Base-by-base conservation (phyloP, 2,329 filamentous ascomycete genomes). In the Xylaria multiplex region DNA sequence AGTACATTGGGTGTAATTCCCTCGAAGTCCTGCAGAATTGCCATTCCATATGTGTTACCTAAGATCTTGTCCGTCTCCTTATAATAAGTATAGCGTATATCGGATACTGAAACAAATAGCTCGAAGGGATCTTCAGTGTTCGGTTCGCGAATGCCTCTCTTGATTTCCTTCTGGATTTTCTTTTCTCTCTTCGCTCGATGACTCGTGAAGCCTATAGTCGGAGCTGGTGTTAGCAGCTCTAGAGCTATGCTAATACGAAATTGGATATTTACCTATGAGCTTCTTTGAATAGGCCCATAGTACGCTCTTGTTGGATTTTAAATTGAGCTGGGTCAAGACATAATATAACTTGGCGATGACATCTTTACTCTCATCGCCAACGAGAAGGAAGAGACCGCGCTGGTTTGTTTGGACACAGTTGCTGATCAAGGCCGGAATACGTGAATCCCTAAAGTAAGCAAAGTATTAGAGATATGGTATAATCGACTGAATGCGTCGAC, bases 241-340 rank as follows among this genome's bases (percentile, higher is more conserved):
- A 8, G 9, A 11, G 24, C 43, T 46, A 53, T 27, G 49, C 45
- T 42, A 27, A 64, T 37, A 93, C 96, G 78, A 98, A 98, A 43
- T 16, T 19, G 7, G 45, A 49, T 30, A 4, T 43, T 13, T 56
- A 56, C 93, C 94, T 37, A 99, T 84, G 11, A 99, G 86, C 80
- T 99, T 96, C 79, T 96, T 97, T 85, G 98, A 98, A 84, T 99
- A 99, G 22, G 96, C 95, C 96, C 96, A 99, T 11, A 99, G 84
- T 2, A 99, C 93, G 13, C 92, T 96, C 80, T 98, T 98, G 83
- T 96, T 96, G 79, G 97, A 89, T 81, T 96, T 97, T 70, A 97
- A 88, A 77, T 97, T 93, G 77, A 92, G 90, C 73, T 88, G 91
- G 57, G 94, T 91, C 85, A 97, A 92, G 76, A 99, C 96, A 77